phyloP scores from a whole-genome alignment of 768 basidiomycete genomes.

The Rhizopogon vinicolor region DNA sequence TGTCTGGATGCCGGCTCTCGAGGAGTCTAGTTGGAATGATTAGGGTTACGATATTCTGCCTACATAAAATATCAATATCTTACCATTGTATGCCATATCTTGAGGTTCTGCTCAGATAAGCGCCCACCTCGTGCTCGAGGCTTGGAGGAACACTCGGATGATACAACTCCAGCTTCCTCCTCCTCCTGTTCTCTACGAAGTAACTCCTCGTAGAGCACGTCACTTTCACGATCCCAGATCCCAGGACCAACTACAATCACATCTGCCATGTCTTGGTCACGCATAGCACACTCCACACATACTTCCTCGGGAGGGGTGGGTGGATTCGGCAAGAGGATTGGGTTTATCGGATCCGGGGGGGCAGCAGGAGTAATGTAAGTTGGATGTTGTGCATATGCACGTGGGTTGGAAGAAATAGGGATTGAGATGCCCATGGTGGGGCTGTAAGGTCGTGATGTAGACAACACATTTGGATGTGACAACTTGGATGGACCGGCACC shows the following conservation, averaged over 20 bases:
- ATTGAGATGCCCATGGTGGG: conserved; percentile 39
- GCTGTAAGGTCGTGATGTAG: conserved; percentile 51
- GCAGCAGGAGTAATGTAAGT: conserved; percentile 61
- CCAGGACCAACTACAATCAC: conserved; percentile 84
- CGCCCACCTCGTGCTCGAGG: conserved; percentile 63
- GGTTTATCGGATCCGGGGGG: conserved; percentile 54
- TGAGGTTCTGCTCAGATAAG: conserved; percentile 74
- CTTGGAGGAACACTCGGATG: conserved; percentile 49
- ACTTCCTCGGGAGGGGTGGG: conserved; percentile 68
- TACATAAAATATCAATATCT: conserved; percentile 33
- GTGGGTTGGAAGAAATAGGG: conserved; percentile 61
- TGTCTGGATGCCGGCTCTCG: conserved; percentile 84
- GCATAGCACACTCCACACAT: conserved; percentile 97
- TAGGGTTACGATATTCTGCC: conserved; percentile 4
- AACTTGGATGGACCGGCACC: conserved; percentile 27
- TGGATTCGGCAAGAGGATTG: conserved; percentile 54
- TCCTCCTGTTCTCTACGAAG: conserved; percentile 69
- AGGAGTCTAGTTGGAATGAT: conserved; percentile 61
- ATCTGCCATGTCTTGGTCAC: conserved; percentile 97
- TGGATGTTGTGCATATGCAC: conserved; percentile 71
- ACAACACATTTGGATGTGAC: conserved; percentile 52
- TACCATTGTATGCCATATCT: conserved; percentile 76
- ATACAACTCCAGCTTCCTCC: conserved; percentile 43
- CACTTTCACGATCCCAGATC: conserved; percentile 90
- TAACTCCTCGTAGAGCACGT: conserved; percentile 75